Conservation (phyloP, 176 grass and related monocot species). For the Paspalum vaginatum region DNA sequence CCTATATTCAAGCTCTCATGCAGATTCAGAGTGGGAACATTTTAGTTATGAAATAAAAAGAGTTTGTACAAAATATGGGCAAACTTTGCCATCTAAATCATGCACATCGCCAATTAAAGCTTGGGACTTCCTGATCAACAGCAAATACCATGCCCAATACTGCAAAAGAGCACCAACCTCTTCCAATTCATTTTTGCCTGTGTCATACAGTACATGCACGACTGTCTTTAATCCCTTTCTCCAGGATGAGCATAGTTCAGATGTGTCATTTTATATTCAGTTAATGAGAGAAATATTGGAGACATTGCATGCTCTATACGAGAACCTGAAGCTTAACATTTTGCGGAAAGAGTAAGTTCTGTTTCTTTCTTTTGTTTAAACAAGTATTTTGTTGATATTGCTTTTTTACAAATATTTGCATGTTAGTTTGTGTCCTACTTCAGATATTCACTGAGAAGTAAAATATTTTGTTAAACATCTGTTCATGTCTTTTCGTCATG, state of each 20-base stretch:
- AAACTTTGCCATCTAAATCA: constrained; percentile 41
- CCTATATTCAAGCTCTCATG: constrained; percentile 55
- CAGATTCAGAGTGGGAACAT: constrained; percentile 86
- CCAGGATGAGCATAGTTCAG: constrained; percentile 52
- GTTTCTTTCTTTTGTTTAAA: constrained; percentile 30
- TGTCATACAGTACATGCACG: constrained; percentile 39
- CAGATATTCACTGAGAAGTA: neutral
- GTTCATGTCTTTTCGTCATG: constrained; percentile 14
- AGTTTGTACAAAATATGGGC: constrained; percentile 65
- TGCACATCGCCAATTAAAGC: constrained; percentile 41
- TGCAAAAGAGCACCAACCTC: constrained; percentile 50
- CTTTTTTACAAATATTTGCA: neutral
- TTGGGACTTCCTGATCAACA: constrained; percentile 85
- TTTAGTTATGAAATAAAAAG: constrained; percentile 69
- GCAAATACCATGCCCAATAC: constrained; percentile 77
- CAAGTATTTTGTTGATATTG: constrained; percentile 6
- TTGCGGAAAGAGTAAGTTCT: constrained; percentile 85
- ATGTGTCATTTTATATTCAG: constrained; percentile 57
- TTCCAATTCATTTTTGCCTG: constrained; percentile 49
- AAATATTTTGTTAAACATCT: constrained; percentile 28
- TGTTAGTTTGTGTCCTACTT: constrained; percentile 19
- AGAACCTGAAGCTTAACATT: constrained; percentile 90
- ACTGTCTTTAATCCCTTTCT: constrained; percentile 31
- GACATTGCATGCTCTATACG: constrained; percentile 87
- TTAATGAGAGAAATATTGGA: constrained; percentile 75